Conservation (phyloP, 2,329 filamentous ascomycete genomes). For the Colletotrichum noveboracense region DNA sequence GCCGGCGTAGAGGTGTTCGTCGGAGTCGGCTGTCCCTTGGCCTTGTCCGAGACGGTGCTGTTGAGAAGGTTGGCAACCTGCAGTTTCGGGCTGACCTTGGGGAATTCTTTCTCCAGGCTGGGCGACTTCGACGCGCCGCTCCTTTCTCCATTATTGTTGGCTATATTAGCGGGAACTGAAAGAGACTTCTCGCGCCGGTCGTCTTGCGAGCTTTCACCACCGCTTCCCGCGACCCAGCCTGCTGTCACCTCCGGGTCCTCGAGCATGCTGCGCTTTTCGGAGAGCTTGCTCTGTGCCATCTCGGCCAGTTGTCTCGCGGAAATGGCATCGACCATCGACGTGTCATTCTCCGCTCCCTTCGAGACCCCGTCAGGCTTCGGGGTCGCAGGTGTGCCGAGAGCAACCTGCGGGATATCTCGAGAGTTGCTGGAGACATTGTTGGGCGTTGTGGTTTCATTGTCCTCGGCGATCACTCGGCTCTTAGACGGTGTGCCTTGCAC, state of each 20-base stretch:
- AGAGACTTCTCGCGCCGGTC: neutral
- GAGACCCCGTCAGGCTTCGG: neutral
- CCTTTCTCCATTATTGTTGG: neutral
- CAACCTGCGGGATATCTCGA: neutral
- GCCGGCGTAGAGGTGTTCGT: neutral
- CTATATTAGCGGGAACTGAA: neutral
- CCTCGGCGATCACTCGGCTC: neutral
- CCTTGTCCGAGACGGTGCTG: neutral
- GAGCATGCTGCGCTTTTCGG: neutral
- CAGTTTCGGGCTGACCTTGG: neutral
- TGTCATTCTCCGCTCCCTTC: neutral
- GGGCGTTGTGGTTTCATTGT: neutral
- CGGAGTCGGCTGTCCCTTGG: neutral
- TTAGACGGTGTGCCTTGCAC: neutral
- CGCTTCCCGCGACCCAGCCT: neutral
- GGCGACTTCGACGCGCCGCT: neutral
- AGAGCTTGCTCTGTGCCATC: neutral
- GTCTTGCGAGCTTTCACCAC: neutral
- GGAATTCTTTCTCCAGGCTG: neutral
- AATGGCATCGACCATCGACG: neutral
- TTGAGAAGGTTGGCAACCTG: constrained; percentile 9
- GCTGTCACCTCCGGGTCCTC: neutral
- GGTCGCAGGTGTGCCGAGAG: neutral
- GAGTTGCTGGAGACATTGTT: neutral
- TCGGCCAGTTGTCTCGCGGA: neutral